Percentiles rank a stretch among this genome's conserved stretches.
phyloP scores from a whole-genome alignment of 2,329 filamentous ascomycete genomes.

The Fusarium bulbicola region DNA sequence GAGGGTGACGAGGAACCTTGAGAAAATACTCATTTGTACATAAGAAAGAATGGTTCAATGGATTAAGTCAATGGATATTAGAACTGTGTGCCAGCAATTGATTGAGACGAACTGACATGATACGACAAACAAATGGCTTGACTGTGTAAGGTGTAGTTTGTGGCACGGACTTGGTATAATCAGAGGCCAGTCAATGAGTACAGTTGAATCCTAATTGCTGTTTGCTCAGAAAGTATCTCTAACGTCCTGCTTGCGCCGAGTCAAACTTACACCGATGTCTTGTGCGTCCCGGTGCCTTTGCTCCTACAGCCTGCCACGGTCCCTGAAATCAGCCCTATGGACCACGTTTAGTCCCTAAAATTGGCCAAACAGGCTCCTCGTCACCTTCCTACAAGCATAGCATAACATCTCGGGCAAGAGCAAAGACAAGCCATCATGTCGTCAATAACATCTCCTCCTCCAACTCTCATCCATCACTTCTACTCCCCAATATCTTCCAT shows the following conservation, averaged over 20 bases:
- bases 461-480: background rate
- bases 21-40: conserved; percentile 49
- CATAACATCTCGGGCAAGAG: background rate
- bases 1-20: conserved; percentile 64
- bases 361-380: background rate
- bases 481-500: conserved; percentile 37
- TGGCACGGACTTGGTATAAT: background rate
- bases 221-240: background rate
- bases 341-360: background rate
- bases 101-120: background rate
- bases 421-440: background rate
- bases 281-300: background rate
- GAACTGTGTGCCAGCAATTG: background rate
- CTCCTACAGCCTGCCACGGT: background rate
- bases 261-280: background rate
- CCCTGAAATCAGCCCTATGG: background rate
- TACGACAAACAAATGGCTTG: background rate
- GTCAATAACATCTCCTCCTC: background rate
- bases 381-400: conserved; percentile 12
- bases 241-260: background rate
- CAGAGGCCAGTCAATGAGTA: background rate
- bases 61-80: conserved; percentile 19
- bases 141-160: background rate
- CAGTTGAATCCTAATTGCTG: background rate
- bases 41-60: conserved; percentile 44